Evolutionary conservation across 768 basidiomycete species (phyloP).

Genomic region (Auriscalpium vulgare): DNA sequence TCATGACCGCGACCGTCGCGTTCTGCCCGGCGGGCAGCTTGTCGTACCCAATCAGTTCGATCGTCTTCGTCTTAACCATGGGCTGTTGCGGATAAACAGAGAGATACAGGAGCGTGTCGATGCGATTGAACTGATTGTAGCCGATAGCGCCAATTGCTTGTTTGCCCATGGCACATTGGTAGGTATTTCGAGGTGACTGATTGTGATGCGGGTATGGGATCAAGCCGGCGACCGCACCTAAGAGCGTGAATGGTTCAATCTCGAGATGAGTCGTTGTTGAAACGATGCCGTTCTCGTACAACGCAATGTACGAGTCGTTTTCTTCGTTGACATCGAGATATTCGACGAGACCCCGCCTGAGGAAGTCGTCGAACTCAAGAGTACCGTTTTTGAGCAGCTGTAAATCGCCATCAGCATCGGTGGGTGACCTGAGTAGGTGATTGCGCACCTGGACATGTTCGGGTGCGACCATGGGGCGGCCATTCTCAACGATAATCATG

Average conservation of each 20-base stretch:
- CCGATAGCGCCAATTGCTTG: conserved; percentile 99
- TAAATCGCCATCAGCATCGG: conserved; percentile 6
- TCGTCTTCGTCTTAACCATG: conserved; percentile 99
- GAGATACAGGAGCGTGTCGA: conserved; percentile 96
- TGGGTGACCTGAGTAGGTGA: neutral
- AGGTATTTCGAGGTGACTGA: conserved; percentile 97
- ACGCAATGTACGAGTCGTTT: conserved; percentile 92
- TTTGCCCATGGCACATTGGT: conserved; percentile 99
- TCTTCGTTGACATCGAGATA: conserved; percentile 99
- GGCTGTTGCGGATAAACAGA: conserved; percentile 98
- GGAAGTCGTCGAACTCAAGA: conserved; percentile 89
- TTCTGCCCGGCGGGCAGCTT: conserved; percentile 96
- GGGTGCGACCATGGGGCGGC: conserved; percentile 62
- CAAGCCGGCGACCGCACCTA: conserved; percentile 95
- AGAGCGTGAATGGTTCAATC: conserved; percentile 96
- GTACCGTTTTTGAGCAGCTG: conserved; percentile 75
- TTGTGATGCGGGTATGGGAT: conserved; percentile 99
- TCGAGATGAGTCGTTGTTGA: conserved; percentile 88
- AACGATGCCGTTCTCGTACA: conserved; percentile 85
- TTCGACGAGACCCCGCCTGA: conserved; percentile 87
- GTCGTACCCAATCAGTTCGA: conserved; percentile 95
- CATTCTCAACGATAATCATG: conserved; percentile 90
- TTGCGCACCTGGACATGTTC: conserved; percentile 69
- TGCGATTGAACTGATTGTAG: conserved; percentile 95
- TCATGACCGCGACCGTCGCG: conserved; percentile 98